phyloP scores from a whole-genome alignment of 306 rosid species.

The Quercus wislizeni region DNA sequence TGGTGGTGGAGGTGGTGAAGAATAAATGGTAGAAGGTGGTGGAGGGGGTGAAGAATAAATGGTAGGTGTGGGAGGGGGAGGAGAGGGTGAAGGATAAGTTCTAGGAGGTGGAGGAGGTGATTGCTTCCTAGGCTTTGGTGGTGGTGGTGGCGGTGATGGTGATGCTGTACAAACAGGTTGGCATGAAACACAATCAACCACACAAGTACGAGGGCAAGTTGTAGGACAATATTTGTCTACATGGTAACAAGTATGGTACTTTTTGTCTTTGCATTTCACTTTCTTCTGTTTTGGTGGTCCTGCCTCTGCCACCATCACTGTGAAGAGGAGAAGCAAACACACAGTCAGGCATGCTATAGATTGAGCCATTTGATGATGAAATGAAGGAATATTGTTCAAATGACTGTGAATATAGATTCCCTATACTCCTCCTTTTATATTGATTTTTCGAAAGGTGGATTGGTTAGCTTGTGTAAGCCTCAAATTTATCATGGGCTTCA shows the following conservation, averaged over 20 bases:
- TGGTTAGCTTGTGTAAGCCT: background rate
- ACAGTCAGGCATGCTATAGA: slow-evolving; percentile 1
- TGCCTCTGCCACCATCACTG: slow-evolving; percentile 17
- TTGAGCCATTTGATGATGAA: background rate
- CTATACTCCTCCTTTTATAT: background rate
- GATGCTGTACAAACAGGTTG: slow-evolving; percentile 24
- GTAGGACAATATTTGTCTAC: slow-evolving; percentile 22
- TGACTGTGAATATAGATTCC: background rate
- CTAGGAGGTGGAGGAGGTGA: slow-evolving; percentile 14
- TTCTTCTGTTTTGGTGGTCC: slow-evolving; percentile 30
- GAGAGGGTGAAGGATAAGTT: background rate
- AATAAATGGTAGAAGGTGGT: slow-evolving; percentile 2
- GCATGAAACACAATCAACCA: slow-evolving; percentile 30
- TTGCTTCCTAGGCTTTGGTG: background rate
- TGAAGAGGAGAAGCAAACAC: slow-evolving; percentile 11
- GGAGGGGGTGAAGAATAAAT: slow-evolving; percentile 14
- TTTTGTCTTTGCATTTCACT: slow-evolving; percentile 42
- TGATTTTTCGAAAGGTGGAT: background rate
- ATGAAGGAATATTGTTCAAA: background rate
- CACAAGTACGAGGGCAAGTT: slow-evolving; percentile 31
- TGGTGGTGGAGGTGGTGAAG: slow-evolving; percentile 7
- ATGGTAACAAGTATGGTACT: slow-evolving; percentile 28
- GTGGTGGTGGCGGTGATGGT: slow-evolving; percentile 22
- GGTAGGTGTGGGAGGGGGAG: background rate
- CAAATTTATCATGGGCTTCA: background rate